Percentiles rank a stretch among this genome's conserved stretches.
Conservation (phyloP, 169 alveolate genomes). For the Plasmodium vinckei region DNA sequence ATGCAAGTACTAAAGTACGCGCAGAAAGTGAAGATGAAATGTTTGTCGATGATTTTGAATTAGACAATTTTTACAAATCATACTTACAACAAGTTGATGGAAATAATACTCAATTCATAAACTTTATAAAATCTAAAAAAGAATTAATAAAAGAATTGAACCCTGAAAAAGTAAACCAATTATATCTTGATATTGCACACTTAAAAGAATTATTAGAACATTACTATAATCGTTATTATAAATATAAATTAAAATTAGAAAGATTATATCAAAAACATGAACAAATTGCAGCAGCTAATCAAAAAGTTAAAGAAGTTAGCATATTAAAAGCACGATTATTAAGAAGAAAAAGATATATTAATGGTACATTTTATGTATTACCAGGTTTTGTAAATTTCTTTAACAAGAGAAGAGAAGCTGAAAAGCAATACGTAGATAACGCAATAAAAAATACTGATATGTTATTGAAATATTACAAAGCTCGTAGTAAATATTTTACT, state of each 20-base stretch:
- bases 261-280: constrained; percentile 19
- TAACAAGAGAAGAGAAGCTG: constrained; percentile 44
- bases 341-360: constrained; percentile 2
- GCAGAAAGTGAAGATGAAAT: not conserved
- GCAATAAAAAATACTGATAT: constrained; percentile 29
- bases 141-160: not conserved
- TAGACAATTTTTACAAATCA: not conserved
- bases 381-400: constrained; percentile 8
- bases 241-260: constrained; percentile 53
- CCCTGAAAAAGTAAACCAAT: not conserved
- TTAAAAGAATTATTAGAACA: constrained; percentile 4
- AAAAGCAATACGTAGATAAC: constrained; percentile 18
- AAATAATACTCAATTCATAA: not conserved
- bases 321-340: constrained; percentile 32
- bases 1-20: not conserved
- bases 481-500: constrained; percentile 24
- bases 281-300: not conserved
- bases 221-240: constrained; percentile 5
- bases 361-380: constrained; percentile 26
- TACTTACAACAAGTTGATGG: not conserved
- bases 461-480: constrained; percentile 49
- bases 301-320: not conserved
- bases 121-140: constrained; percentile 23
- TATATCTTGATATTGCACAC: constrained; percentile 9
- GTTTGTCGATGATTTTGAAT: too few relatives aligned